Conservation (phyloP, 495 filamentous ascomycete species). For the Arthonia radiata region DNA sequence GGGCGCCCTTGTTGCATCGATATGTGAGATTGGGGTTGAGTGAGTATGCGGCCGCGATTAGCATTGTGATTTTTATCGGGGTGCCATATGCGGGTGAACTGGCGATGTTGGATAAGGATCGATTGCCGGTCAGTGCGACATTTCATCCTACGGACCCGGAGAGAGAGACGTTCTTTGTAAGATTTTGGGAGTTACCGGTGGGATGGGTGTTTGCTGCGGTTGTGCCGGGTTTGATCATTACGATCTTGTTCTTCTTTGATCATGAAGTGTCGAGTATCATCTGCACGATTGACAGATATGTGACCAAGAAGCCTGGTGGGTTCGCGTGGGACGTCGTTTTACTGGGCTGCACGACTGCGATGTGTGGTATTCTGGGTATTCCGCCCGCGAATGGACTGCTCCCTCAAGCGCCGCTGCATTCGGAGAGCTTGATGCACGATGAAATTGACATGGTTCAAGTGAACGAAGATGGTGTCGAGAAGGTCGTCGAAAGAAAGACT, state of each 20-base stretch:
- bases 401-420: slow-evolving; percentile 45
- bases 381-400: slow-evolving; percentile 46
- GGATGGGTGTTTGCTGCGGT: slow-evolving; percentile 40
- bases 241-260: slow-evolving; percentile 48
- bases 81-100: slow-evolving; percentile 43
- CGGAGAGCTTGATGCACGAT: slow-evolving; percentile 35
- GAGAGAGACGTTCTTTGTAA: slow-evolving; percentile 33
- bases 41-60: slow-evolving; percentile 49
- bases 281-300: slow-evolving; percentile 42
- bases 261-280: slow-evolving; percentile 57
- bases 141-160: slow-evolving; percentile 34
- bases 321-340: slow-evolving; percentile 48
- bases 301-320: slow-evolving; percentile 37
- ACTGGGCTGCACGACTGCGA: slow-evolving; percentile 39
- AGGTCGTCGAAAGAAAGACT: slow-evolving; percentile 16
- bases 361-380: slow-evolving; percentile 45
- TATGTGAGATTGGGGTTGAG: slow-evolving; percentile 38
- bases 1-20: slow-evolving; percentile 39
- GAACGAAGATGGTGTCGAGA: slow-evolving; percentile 17
- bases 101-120: slow-evolving; percentile 32
- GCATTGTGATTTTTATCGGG: slow-evolving; percentile 42
- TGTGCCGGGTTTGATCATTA: slow-evolving; percentile 40
- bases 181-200: slow-evolving; percentile 38
- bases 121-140: slow-evolving; percentile 28
- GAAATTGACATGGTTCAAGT: slow-evolving; percentile 16